Percentiles rank a stretch among this genome's conserved stretches.
phyloP scores from a whole-genome alignment of 2,329 filamentous ascomycete genomes.

The Arachnomyces sp. region DNA sequence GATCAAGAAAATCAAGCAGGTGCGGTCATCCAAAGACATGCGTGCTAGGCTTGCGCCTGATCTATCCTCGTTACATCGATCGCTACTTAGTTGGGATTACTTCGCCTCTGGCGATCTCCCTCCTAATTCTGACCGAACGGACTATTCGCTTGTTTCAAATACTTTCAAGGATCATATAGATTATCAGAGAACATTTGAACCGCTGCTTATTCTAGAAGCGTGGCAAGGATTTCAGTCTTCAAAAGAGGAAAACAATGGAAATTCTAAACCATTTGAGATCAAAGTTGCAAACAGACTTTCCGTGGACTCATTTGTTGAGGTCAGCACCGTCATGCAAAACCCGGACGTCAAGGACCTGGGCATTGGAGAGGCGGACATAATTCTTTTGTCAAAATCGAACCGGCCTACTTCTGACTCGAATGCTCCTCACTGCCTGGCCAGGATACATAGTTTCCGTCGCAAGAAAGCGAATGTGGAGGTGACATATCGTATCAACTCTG shows the following conservation, averaged over 20 bases:
- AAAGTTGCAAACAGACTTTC: constrained; percentile 81
- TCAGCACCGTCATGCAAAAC: constrained; percentile 73
- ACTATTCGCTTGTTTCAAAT: constrained; percentile 69
- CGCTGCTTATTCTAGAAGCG: constrained; percentile 82
- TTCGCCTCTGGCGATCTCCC: constrained; percentile 85
- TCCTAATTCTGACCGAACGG: constrained; percentile 60
- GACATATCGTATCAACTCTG: constrained; percentile 71
- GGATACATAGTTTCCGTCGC: constrained; percentile 69
- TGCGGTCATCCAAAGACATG: constrained; percentile 85
- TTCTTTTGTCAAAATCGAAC: constrained; percentile 69
- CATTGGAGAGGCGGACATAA: constrained; percentile 77
- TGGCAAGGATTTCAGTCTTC: constrained; percentile 91
- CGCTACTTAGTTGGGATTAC: constrained; percentile 88
- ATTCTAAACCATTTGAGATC: constrained; percentile 72
- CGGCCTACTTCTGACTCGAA: constrained; percentile 60
- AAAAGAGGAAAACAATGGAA: constrained; percentile 65
- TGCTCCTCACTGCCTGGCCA: constrained; percentile 74
- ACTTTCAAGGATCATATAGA: constrained; percentile 67
- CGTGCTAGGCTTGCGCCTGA: constrained; percentile 85
- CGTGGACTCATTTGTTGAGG: constrained; percentile 87
- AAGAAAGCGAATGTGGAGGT: constrained; percentile 79
- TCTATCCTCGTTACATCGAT: constrained; percentile 74
- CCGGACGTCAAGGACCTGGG: constrained; percentile 62
- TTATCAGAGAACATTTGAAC: constrained; percentile 86
- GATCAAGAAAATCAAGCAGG: constrained; percentile 73